Base-by-base conservation (phyloP, 164 flowering plant species). In the Vitis cinerea region DNA sequence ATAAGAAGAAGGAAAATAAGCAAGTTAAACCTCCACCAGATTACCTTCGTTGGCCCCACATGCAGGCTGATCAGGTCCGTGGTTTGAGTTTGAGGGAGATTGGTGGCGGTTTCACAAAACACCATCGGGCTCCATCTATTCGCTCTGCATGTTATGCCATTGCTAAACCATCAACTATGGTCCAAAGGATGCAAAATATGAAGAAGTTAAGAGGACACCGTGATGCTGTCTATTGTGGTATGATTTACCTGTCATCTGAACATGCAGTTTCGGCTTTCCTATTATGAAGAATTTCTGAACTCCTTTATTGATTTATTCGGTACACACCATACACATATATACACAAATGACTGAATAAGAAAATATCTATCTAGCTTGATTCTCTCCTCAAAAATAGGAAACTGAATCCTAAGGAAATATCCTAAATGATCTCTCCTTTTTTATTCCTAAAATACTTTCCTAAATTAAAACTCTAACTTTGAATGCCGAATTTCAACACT, bases 211-310 rank as follows among this genome's bases (percentile, higher is more conserved):
- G 99, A 75, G 98, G 99, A 29, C 99, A 95, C 63, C 83, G 92
- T 52, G 75, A 84, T 85, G 93, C 99, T 76, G 99, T 95, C 67
- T 95, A 95, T 74, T 95, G 99, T 79, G 98, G 99, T 95, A 87
- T 37, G 68, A 3, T 51, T 56, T 60, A 53, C 49, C 14, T 16
- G 15, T 30, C 60, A 16, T 52, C 29, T 23, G 61, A 51, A 23
- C 31, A 67, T 56, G 29, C 17, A 31, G 23, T 58, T 53, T 64
- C 1, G 50, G 14, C 10, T 16, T 54, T 50, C 9, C 11, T 1
- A 27, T n/a, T n/a, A n/a, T n/a, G n/a, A n/a, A n/a, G n/a, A n/a
- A n/a, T n/a, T n/a, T n/a, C n/a, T n/a, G n/a, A n/a, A n/a, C n/a
- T n/a, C n/a, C n/a, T n/a, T n/a, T n/a, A n/a, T n/a, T n/a, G n/a